These are phyloP conservation scores for Ceriops tagal DNA, from an alignment of 345 rosid species.

Conservation along the genomic window DNA sequence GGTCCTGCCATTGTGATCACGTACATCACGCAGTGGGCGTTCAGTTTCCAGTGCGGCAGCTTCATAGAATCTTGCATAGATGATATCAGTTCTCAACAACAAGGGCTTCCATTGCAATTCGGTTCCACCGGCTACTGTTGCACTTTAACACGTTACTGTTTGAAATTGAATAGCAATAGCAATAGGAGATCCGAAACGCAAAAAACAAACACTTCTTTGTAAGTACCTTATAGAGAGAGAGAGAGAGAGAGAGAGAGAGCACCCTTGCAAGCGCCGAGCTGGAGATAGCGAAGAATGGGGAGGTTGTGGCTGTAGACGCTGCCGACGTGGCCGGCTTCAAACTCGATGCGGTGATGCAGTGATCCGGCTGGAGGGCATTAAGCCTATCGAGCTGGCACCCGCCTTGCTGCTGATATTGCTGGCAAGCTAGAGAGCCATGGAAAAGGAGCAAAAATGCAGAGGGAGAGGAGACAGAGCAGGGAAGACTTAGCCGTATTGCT, in stretches of 20 bases:
- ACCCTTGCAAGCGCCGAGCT: constrained; percentile 58
- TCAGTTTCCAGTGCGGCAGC: too few species aligned
- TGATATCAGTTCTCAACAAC: too few species aligned
- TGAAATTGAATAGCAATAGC: too few species aligned
- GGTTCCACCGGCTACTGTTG: too few species aligned
- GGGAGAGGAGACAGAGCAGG: constrained; percentile 28
- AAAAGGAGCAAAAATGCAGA: constrained; percentile 41
- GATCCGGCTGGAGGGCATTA: constrained; percentile 45
- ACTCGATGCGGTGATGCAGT: constrained; percentile 14
- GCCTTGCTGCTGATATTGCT: constrained; percentile 20
- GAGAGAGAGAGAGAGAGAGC: constrained; percentile 20
- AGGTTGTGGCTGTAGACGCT: constrained; percentile 56
- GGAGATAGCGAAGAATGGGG: constrained; percentile 49
- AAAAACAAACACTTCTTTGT: too few species aligned
- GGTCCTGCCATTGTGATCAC: too few species aligned
- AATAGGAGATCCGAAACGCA: too few species aligned
- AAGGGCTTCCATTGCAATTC: too few species aligned
- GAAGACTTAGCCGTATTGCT: constrained; percentile 27
- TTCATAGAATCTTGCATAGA: too few species aligned
- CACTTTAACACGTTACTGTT: too few species aligned
- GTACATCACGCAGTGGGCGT: too few species aligned
- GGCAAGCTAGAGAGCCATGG: constrained; percentile 36
- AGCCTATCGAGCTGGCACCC: constrained; percentile 55
- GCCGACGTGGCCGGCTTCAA: constrained; percentile 46
- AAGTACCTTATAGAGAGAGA: constrained; percentile 30